Base-by-base conservation (phyloP, 208 protist genomes). In the Trypanosoma congolense region DNA sequence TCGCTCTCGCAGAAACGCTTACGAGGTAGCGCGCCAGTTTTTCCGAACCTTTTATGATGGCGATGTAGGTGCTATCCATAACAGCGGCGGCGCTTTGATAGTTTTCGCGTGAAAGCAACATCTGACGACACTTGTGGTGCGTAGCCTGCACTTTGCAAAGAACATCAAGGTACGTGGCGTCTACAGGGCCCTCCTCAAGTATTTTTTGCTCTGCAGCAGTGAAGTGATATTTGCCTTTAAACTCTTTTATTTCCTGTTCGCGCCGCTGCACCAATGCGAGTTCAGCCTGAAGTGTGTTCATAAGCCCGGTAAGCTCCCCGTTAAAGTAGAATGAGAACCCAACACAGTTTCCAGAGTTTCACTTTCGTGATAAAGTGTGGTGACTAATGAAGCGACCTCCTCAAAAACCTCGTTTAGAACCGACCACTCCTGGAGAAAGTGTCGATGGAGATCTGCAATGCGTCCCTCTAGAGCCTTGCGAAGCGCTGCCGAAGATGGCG, bases 1-100 rank as follows among this genome's bases (percentile, higher is more conserved):
- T 41, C 9, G 45, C 26, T n/a, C 47, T 22, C 21, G 54, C 56
- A 3, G 71, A 75, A 2, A 61, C 44, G 29, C 73, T 58, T 26
- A 87, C 65, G 4, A 93, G 59, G 62, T 80, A 81, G 9, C 76
- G 77, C 42, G 73, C 65, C 45, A 90, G 70, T 33, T 81, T 80
- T 51, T 83, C 78, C 21, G 67, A 79, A 1, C 77, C 87, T 18
- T 70, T 56, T 16, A 75, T 55, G 12, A 93, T 75, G 18, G 80
- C 81, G 41, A 53, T 67, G 60, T 91, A 90, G 12, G 77, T 89
- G 33, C 70, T 71, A 56, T 90, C 80, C 72, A 91, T 84, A 53
- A 91, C 62, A 10, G 73, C 68, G 18, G 50, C 73, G 9, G 71
- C 70, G 30, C 59, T 68, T 43, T 86, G 66, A 25, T 85, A 75